Evolutionary conservation across 2,329 filamentous ascomycete species (phyloP).

Genomic region (Pseudogymnoascus sp.): DNA sequence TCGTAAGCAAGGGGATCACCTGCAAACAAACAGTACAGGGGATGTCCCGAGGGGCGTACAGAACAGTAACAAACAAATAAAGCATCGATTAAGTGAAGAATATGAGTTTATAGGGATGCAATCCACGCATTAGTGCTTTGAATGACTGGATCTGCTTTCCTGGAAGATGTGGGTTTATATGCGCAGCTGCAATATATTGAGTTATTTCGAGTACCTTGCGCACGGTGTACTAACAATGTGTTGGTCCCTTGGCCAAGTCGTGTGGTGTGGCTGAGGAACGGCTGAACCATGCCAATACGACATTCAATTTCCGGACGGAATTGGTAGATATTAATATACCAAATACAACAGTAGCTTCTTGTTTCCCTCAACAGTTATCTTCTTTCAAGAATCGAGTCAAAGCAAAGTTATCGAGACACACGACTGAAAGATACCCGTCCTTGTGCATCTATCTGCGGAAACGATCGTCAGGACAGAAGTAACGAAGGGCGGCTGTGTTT

Average conservation of each 20-base stretch:
- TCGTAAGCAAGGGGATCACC: neutral
- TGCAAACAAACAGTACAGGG: neutral
- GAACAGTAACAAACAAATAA: neutral
- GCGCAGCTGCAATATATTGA: neutral
- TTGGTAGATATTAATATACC: conserved; percentile 1
- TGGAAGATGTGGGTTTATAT: neutral
- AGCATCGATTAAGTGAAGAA: neutral
- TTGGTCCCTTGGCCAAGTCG: conserved; percentile 4
- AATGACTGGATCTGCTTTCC: neutral
- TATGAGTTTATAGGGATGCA: neutral
- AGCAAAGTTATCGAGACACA: neutral
- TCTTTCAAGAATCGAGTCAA: neutral
- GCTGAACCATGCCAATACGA: conserved; percentile 7
- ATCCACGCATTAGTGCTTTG: neutral
- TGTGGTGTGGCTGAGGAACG: conserved; percentile 4
- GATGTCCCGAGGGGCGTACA: neutral
- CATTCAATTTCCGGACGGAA: neutral
- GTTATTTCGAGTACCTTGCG: conserved; percentile 3
- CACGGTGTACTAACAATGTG: conserved; percentile 2
- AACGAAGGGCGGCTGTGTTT: conserved; percentile 6
- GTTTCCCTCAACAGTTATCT: neutral
- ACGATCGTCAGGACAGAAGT: conserved; percentile 7
- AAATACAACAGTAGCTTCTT: neutral
- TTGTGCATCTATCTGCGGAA: neutral
- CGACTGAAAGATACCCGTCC: neutral